A percentile compares a stretch with the other conserved stretches of the same genome.
Evolutionary conservation across 2,329 filamentous ascomycete genomes (phyloP).

Genomic region (Pseudonectria buxi): DNA sequence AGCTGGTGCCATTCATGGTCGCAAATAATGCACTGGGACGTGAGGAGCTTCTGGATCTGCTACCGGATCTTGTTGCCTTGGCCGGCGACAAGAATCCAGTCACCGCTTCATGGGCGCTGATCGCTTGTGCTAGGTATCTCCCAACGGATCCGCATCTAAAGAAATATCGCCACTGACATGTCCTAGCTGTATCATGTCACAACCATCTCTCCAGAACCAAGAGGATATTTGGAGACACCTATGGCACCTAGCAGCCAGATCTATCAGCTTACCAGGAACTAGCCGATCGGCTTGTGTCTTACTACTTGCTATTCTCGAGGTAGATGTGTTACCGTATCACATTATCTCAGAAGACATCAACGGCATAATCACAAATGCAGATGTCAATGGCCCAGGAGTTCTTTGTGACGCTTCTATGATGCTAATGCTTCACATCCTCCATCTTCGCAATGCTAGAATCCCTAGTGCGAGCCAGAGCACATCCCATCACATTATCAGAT

Average conservation of each 20-base stretch:
- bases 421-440: constrained; percentile 64
- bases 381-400: constrained; percentile 71
- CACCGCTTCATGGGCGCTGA: constrained; percentile 73
- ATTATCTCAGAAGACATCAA: constrained; percentile 63
- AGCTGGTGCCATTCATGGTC: constrained; percentile 52
- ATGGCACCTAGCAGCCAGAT: constrained; percentile 69
- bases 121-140: constrained; percentile 70
- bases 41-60: constrained; percentile 47
- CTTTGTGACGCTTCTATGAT: constrained; percentile 73
- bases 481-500: constrained; percentile 67
- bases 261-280: constrained; percentile 60
- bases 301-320: constrained; percentile 60
- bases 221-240: constrained; percentile 57
- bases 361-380: constrained; percentile 66
- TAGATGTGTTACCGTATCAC: constrained; percentile 60
- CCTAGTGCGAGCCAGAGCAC: constrained; percentile 62
- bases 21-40: constrained; percentile 36
- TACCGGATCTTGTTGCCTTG: constrained; percentile 51
- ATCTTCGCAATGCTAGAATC: constrained; percentile 58
- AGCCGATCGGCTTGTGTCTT: constrained; percentile 74
- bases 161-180: constrained; percentile 14
- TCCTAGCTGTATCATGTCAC: constrained; percentile 24
- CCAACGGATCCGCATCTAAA: constrained; percentile 1
- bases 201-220: constrained; percentile 28
- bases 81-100: constrained; percentile 63